These are phyloP conservation scores for Globisporangium lucens DNA, from an alignment of 352 stramenopile species.

Conservation along the genomic window DNA sequence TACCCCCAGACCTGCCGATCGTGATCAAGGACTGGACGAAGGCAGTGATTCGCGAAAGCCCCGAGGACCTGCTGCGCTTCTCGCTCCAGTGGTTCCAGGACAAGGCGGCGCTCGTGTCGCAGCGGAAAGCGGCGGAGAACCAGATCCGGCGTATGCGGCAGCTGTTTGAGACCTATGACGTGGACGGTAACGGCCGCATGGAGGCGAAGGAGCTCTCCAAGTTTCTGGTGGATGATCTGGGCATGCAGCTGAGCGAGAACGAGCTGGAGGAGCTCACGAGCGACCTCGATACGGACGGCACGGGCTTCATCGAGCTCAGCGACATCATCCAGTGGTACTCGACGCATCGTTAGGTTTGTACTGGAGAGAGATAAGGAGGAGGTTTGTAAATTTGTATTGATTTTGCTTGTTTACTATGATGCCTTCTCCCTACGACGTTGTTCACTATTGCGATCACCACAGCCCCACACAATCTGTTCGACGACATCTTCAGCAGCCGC, in stretches of 20 bases:
- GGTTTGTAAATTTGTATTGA: conserved; percentile 20
- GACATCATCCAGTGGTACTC: conserved; percentile 85
- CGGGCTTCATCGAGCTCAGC: conserved; percentile 76
- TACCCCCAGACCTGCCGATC: conserved; percentile 80
- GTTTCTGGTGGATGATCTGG: conserved; percentile 67
- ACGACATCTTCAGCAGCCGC: background rate
- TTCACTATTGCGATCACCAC: background rate
- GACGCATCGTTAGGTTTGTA: conserved; percentile 32
- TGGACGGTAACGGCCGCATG: conserved; percentile 79
- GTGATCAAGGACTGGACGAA: conserved; percentile 92
- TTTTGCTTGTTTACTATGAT: conserved; percentile 9
- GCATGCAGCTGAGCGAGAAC: conserved; percentile 46
- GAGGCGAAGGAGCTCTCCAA: conserved; percentile 65
- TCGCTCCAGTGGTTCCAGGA: conserved; percentile 87
- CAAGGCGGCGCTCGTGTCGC: conserved; percentile 54
- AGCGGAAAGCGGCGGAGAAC: conserved; percentile 61
- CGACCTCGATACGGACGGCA: conserved; percentile 70
- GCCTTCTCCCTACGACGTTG: background rate
- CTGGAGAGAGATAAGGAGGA: background rate
- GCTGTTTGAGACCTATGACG: conserved; percentile 78
- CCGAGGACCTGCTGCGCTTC: conserved; percentile 74
- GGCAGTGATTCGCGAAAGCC: conserved; percentile 79
- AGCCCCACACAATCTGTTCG: background rate
- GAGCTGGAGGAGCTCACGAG: conserved; percentile 67
- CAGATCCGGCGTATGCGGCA: conserved; percentile 66